Evolutionary conservation across 805 yeast species (phyloP).

Genomic region (Candida odintsovae): DNA sequence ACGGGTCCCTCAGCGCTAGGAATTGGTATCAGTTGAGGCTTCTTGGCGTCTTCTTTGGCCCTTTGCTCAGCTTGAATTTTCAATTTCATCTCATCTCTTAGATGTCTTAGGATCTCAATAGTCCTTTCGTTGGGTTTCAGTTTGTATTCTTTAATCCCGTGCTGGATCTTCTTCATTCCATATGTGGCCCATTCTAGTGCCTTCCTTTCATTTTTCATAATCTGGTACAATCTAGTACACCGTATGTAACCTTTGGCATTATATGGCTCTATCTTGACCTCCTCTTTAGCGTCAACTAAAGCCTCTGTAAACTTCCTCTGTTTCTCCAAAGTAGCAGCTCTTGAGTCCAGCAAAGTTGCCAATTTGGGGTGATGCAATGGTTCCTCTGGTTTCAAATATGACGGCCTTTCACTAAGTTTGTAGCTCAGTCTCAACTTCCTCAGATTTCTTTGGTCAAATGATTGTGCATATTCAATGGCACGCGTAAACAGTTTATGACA

Average conservation of each 20-base stretch:
- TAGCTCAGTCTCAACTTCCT: conserved; percentile 7
- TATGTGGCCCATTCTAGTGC: conserved; percentile 7
- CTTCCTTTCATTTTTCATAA: conserved; percentile 1
- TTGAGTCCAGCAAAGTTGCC: conserved; percentile 16
- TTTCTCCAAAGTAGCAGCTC: conserved; percentile 21
- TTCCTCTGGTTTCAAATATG: conserved; percentile 6
- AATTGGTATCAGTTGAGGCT: conserved; percentile 5
- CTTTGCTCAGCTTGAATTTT: background rate
- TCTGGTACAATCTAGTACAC: conserved; percentile 10
- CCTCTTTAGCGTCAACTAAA: conserved; percentile 13
- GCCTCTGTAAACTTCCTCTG: conserved; percentile 10
- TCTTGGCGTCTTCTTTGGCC: background rate
- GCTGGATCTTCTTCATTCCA: conserved; percentile 7
- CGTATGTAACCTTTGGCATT: conserved; percentile 21
- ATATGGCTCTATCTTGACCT: conserved; percentile 19
- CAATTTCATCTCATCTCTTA: background rate
- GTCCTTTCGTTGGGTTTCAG: conserved; percentile 8
- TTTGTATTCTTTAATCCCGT: conserved; percentile 7
- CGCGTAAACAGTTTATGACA: conserved; percentile 9
- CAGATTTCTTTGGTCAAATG: conserved; percentile 13
- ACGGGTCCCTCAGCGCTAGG: background rate
- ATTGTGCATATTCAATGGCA: conserved; percentile 14
- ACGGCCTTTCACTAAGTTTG: conserved; percentile 14
- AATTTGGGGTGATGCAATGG: conserved; percentile 18
- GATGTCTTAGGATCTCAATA: conserved; percentile 7